Conservation (phyloP, 2,329 filamentous ascomycete genomes). For the Fusarium sp. region DNA sequence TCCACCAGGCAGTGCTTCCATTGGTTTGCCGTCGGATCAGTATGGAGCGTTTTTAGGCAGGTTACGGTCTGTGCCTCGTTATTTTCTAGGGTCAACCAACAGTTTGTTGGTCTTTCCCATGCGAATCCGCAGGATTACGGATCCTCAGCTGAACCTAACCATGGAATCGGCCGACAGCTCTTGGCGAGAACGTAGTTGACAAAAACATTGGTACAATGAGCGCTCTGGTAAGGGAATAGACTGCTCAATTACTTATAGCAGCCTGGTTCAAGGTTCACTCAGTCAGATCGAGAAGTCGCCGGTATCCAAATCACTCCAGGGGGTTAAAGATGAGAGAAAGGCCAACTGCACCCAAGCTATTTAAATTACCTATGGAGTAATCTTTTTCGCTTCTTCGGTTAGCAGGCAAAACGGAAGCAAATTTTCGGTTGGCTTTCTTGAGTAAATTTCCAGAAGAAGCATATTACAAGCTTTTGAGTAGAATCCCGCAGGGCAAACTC, state of each 20-base stretch:
- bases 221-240: no score
- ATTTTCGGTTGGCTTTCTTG: no score
- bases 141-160: slow-evolving; percentile 19
- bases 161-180: slow-evolving; percentile 5
- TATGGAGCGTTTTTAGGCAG: slow-evolving; percentile 26
- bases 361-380: no score
- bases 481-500: no score
- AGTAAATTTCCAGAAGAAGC: no score
- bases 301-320: not conserved
- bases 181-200: not conserved
- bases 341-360: no score
- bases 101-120: not conserved
- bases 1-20: not conserved
- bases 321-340: not conserved
- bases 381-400: no score
- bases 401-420: no score
- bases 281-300: not conserved
- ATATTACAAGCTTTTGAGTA: no score
- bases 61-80: slow-evolving; percentile 22
- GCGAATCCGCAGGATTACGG: slow-evolving; percentile 7
- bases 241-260: no score
- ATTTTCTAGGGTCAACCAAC: slow-evolving; percentile 24
- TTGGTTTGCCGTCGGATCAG: slow-evolving; percentile 5
- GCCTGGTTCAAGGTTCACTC: no score
- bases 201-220: not conserved